Percentiles rank a stretch among this genome's conserved stretches.
These are phyloP conservation scores for Ramichloridium luteum DNA, from an alignment of 2,329 filamentous ascomycete genomes.

Conservation along the genomic window DNA sequence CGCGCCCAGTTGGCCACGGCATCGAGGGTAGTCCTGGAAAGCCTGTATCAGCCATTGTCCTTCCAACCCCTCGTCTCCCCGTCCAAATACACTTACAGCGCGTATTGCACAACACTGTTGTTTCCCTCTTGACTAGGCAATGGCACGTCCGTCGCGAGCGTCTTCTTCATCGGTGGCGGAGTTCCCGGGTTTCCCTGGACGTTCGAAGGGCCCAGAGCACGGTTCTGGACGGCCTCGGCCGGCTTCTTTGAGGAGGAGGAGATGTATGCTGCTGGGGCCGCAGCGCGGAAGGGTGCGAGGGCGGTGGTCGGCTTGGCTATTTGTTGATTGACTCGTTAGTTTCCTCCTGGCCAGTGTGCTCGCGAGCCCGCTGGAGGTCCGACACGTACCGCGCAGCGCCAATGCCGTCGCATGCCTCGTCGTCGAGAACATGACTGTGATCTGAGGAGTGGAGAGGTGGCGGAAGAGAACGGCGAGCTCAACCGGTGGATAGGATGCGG, in stretches of 20 bases:
- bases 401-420: constrained; percentile 41
- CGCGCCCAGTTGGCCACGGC: constrained; percentile 73
- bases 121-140: constrained; percentile 66
- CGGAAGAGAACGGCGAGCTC: no score
- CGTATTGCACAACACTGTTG: constrained; percentile 74
- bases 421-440: constrained; percentile 37
- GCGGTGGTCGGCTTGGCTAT: constrained; percentile 54
- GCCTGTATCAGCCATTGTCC: no score
- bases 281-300: constrained; percentile 50
- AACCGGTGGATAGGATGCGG: no score
- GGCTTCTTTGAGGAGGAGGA: constrained; percentile 53
- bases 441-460: constrained; percentile 20
- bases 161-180: constrained; percentile 37
- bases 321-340: constrained; percentile 16
- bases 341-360: constrained; percentile 6
- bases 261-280: constrained; percentile 45
- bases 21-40: constrained; percentile 58
- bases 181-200: constrained; percentile 43
- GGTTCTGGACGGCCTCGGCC: constrained; percentile 36
- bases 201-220: constrained; percentile 22
- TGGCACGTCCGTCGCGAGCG: constrained; percentile 48
- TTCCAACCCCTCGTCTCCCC: neutral
- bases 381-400: constrained; percentile 41
- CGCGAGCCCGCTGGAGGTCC: constrained; percentile 4
- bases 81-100: constrained; percentile 50